These are phyloP conservation scores for Onygenales sp. DNA, from an alignment of 2,329 filamentous ascomycete genomes.

Conservation along the genomic window DNA sequence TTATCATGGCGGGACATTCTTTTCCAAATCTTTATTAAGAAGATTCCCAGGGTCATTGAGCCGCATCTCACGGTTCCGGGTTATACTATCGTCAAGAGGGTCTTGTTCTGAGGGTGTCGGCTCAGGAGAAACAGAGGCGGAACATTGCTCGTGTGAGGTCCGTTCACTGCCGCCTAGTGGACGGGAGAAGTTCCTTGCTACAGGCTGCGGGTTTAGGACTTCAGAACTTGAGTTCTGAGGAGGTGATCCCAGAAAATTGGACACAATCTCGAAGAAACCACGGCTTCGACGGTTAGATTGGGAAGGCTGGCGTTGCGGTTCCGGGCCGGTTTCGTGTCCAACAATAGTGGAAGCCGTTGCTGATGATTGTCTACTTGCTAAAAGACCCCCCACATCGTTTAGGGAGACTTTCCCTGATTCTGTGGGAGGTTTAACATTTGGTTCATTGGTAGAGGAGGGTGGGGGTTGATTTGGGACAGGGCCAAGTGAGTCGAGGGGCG, in stretches of 20 bases:
- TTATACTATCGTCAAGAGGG: too few relatives aligned
- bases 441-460: conserved; percentile 7
- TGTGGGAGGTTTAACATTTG: conserved; percentile 25
- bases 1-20: not conserved
- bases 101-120: not conserved
- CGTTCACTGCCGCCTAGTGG: not conserved
- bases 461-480: conserved; percentile 15
- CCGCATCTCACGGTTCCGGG: not conserved
- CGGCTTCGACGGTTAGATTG: conserved; percentile 18
- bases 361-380: conserved; percentile 33
- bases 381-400: conserved; percentile 72
- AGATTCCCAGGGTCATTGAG: not conserved
- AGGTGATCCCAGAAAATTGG: conserved; percentile 18
- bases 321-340: conserved; percentile 2
- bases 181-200: conserved; percentile 11
- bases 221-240: conserved; percentile 4
- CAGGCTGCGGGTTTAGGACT: conserved; percentile 8
- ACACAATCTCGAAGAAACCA: conserved; percentile 24
- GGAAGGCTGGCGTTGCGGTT: conserved; percentile 2
- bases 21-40: not conserved
- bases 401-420: conserved; percentile 57
- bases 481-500: conserved; percentile 25
- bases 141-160: not conserved
- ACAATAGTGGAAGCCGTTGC: conserved; percentile 2
- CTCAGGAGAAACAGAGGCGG: not conserved